Base-by-base conservation (phyloP, 768 basidiomycete genomes). In the Sporobolomyces phaffii region DNA sequence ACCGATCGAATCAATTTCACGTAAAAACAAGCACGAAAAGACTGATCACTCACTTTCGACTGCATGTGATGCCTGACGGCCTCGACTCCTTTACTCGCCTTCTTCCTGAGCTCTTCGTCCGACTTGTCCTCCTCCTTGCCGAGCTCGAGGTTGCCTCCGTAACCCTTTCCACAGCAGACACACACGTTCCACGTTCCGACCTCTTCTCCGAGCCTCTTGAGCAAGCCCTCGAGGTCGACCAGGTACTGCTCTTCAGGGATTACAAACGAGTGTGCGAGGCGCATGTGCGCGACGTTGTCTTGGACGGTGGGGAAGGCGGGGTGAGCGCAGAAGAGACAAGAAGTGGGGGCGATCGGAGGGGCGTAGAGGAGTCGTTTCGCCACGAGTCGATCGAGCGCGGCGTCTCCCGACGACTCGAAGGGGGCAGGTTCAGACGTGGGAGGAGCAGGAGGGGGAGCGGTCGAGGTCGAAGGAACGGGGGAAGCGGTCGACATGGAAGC, bases 51-150 rank as follows among this genome's bases (percentile, higher is more conserved):
- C 8, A 68, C 73, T 70, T 98, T 98, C 81, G 93, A 93, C 44
- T 84, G 68, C 96, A 99, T 99, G 77, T 99, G 96, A 75, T 89
- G 90, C 72, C 92, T 82, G 7, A 90, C 92, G 0, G 93, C 94
- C 5, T 91, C 87, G 59, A 93, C 75, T 20, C 85, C 87, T 63
- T 86, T 84, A 78, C 91, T 91, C 74, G 91, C 91, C 66, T 85
- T 75, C 68, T 68, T 69, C 57, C 29, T 18, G 34, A 60, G 44
- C 43, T 69, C 60, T 5, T 66, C 72, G 5, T 28, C 24, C 6
- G 28, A 28, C 28, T 29, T 11, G 34, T 66, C 73, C 60, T 94
- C 94, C 80, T 94, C 92, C 40, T 85, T 68, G 90, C 93, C 96
- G 61, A 91, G 76, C 28, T 84, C 86, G 62, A 85, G 83, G 78